Conservation (phyloP, 352 stramenopile genomes). For the Elongisporangium undulatum region DNA sequence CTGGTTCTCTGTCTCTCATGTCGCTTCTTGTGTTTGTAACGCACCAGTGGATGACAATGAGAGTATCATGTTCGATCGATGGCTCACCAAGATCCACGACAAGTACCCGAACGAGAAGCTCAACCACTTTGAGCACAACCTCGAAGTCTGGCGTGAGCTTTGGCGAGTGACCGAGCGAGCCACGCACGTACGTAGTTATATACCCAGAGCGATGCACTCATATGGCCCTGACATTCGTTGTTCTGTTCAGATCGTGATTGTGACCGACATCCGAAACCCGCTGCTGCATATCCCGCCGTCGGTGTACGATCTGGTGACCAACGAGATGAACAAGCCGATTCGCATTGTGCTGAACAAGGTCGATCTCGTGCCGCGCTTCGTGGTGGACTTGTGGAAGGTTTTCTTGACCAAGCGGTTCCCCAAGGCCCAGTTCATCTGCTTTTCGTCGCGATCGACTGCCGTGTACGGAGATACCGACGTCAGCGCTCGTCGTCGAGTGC, state of each 20-base stretch:
- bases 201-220: no score
- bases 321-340: conserved; percentile 73
- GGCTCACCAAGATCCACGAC: conserved; percentile 81
- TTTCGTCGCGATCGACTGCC: conserved; percentile 74
- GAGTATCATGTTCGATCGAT: conserved; percentile 82
- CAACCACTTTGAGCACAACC: conserved; percentile 85
- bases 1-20: conserved; percentile 2
- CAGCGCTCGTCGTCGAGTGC: conserved; percentile 56
- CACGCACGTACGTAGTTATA: conserved; percentile 42
- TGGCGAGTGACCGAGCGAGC: conserved; percentile 83
- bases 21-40: conserved; percentile 2
- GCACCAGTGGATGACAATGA: conserved; percentile 69
- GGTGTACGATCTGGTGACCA: conserved; percentile 75
- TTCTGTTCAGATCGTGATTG: conserved; percentile 36
- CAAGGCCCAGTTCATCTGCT: conserved; percentile 61
- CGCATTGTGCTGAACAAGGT: conserved; percentile 85
- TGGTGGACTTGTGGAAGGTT: conserved; percentile 62
- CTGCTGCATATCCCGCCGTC: conserved; percentile 78
- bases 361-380: conserved; percentile 59
- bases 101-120: conserved; percentile 80
- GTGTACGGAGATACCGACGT: conserved; percentile 66
- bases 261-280: conserved; percentile 79
- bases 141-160: conserved; percentile 84
- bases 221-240: not conserved
- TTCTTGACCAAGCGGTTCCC: conserved; percentile 65